Evolutionary conservation across 306 rosid species (phyloP).

Genomic region (Casuarina equisetifolia): DNA sequence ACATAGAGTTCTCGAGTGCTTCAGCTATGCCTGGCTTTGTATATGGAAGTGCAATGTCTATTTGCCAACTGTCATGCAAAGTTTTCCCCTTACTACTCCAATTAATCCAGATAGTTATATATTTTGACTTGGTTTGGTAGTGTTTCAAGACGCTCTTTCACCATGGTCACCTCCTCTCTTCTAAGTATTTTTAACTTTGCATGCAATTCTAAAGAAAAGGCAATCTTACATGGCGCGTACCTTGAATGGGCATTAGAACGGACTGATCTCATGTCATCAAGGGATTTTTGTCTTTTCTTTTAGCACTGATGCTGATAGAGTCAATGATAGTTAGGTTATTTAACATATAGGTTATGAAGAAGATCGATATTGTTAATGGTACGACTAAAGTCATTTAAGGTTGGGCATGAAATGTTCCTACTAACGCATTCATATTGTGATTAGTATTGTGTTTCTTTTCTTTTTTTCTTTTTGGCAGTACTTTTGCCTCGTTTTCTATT

Average conservation of each 20-base stretch:
- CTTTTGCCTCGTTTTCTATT: neutral
- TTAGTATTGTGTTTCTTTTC: neutral
- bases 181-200: neutral
- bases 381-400: neutral
- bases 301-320: neutral
- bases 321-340: neutral
- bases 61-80: neutral
- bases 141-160: neutral
- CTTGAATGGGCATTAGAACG: neutral
- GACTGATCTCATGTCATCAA: conserved; percentile 2
- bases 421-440: neutral
- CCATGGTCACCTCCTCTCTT: neutral
- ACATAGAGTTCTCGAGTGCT: neutral
- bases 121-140: neutral
- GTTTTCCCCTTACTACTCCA: neutral
- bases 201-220: neutral
- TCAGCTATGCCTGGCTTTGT: neutral
- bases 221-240: neutral
- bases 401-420: neutral
- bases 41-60: neutral
- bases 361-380: neutral
- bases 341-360: neutral
- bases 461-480: neutral
- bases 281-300: too few relatives aligned
- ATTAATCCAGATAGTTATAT: neutral